Conservation (phyloP, 2,329 filamentous ascomycete genomes). For the Microsporum audouinii region DNA sequence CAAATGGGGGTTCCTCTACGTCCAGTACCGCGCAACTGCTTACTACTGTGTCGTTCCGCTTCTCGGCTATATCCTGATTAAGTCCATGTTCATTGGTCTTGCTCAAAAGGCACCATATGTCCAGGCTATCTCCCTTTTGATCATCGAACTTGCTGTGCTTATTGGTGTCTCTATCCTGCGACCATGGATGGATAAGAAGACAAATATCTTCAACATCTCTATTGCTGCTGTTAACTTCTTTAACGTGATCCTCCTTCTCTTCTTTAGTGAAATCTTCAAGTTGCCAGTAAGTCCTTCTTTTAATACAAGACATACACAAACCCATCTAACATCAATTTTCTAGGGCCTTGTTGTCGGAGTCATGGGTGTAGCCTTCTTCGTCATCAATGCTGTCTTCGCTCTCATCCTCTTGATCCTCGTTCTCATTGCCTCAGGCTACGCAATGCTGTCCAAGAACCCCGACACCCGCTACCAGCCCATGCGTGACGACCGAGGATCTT, state of each 20-base stretch:
- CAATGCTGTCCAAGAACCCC: constrained; percentile 83
- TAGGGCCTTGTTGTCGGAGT: constrained; percentile 69
- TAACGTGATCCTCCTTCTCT: constrained; percentile 75
- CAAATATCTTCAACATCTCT: constrained; percentile 89
- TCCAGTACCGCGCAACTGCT: constrained; percentile 87
- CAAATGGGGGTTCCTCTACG: constrained; percentile 97
- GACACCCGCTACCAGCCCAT: constrained; percentile 93
- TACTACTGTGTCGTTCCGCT: constrained; percentile 88
- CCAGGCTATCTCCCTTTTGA: constrained; percentile 69
- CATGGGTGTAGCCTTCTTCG: constrained; percentile 79
- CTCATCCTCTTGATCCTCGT: constrained; percentile 74
- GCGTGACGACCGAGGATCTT: constrained; percentile 89
- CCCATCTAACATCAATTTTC: constrained; percentile 5
- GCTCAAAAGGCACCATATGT: constrained; percentile 58
- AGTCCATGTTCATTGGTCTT: constrained; percentile 79
- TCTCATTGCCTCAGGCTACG: constrained; percentile 62
- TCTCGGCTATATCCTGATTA: constrained; percentile 68
- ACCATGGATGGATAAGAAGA: constrained; percentile 99
- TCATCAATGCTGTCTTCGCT: constrained; percentile 74
- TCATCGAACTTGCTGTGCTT: constrained; percentile 70
- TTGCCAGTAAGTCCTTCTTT: constrained; percentile 50
- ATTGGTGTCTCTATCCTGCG: constrained; percentile 68
- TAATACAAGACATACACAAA: not conserved
- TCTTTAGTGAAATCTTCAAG: constrained; percentile 79
- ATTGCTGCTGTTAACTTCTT: constrained; percentile 85